Evolutionary conservation across 2,329 filamentous ascomycete species (phyloP), one percentile per base, ranked within the genome.

Genomic region (Pseudogymnoascus sp.): DNA sequence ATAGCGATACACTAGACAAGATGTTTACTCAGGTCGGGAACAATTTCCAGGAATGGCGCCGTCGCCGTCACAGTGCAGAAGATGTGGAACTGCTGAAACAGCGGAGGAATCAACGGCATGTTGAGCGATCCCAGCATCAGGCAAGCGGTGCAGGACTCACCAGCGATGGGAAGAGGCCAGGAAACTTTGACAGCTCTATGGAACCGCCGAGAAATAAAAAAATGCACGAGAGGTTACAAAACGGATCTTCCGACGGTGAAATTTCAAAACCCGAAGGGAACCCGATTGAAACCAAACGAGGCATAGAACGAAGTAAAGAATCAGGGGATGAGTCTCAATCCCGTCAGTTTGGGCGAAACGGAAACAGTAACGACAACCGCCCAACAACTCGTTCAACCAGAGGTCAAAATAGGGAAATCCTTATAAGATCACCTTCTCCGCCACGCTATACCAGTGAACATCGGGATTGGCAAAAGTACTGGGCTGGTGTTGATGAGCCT

Each of bases 361-460:
- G 16, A 21, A 12, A 21, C 29, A 23, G 39, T 6, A n/a, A 29
- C 14, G 35, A 39, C 26, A 60, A 60, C 2, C 21, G 58, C 35
- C 33, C 58, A 60, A 7, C 58, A 26, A 60, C 58, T 60, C 58
- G 58, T 29, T 39, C 58, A 60, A 60, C 58, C 35, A 60, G 58
- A 16, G 23, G 58, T 12, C 58, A 41, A 11, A 39, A 60, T 60
- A 38, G 14, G 35, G 38, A 19, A 41, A 60, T 29, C 11, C 58
- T 1, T 35, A 55, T 55, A 23, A n/a, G 58, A 6, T 26, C 58
- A 60, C 58, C 58, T 16, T 39, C 58, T 26, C 58, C 58, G 3
- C 2, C 72, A 39, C 69, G 72, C 12, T 88, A 84, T 84, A 83
- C 83, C 1, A 68, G 70, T 6, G 64, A 74, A 26, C 76, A 87